Evolutionary conservation across 192 early-diverging fungal genomes (phyloP), one percentile per base, ranked within the genome.

Genomic region (Coemansia sp.): DNA sequence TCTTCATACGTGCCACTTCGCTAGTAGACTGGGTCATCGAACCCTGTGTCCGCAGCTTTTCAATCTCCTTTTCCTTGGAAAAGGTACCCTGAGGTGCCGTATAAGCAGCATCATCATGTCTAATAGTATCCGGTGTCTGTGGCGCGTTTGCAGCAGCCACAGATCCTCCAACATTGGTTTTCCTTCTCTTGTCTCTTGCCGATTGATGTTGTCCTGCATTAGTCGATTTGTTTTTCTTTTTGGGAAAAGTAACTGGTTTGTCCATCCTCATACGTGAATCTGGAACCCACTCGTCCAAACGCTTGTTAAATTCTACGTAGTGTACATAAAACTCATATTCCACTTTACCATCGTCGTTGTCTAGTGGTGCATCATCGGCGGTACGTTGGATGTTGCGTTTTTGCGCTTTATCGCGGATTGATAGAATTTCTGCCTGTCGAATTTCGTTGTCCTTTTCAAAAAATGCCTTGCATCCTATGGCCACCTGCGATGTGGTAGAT

Each of bases 21-120:
- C 90, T 87, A n/a, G 91, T 87, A 56, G 89, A 92, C 77, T 99
- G 97, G 1, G 97, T 97, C 97, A 99, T 99, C 10, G 93, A 95
- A 14, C 97, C 97, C 20, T 85, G 85, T 11, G 90, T 91, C 31
- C 97, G 84, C 34, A 99, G 83, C 64, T 97, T 97, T 65, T 99
- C 97, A 61, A 97, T 90, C 73, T 99, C 97, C 72, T 94, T 91
- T 67, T 96, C 90, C 70, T 99, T 97, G 8, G 94, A 96, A 75
- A 95, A 96, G 2, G 61, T 58, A 30, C 61, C 73, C 25, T 59
- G 61, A 28, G 76, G 70, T 31, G 80, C 72, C 31, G 75, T 85
- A 18, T 78, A 73, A 17, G 63, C 72, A 14, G 78, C 56, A 12
- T 76, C 78, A 42, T 84, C 83, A 20, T 81, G 74, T 6, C 75